A percentile compares a stretch with the other conserved stretches of the same genome.
phyloP scores from a whole-genome alignment of 2,329 filamentous ascomycete genomes.

The Diplodia corticola region DNA sequence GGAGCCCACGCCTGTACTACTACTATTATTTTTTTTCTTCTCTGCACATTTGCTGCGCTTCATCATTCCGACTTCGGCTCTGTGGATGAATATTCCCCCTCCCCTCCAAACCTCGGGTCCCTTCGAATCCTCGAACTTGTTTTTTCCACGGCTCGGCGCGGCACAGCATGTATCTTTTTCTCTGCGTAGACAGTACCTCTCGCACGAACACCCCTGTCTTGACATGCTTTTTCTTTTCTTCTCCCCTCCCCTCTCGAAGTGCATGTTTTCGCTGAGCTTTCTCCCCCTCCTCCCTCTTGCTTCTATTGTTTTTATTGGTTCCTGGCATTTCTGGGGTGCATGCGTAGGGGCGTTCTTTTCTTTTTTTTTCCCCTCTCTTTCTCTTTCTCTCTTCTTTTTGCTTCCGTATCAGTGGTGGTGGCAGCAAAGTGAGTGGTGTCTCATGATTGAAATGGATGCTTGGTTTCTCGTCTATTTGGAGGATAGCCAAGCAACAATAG shows the following conservation, averaged over 20 bases:
- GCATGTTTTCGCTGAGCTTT: not conserved
- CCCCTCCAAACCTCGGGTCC: not conserved
- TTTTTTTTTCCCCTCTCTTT: no score
- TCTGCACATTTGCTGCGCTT: not conserved
- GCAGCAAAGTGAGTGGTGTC: no score
- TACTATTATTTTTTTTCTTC: not conserved
- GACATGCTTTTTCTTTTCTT: not conserved
- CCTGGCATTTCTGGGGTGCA: not conserved
- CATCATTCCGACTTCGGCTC: not conserved
- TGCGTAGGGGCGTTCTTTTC: not conserved
- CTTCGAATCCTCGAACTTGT: not conserved
- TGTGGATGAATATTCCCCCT: not conserved
- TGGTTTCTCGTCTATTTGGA: no score
- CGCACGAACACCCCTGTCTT: not conserved
- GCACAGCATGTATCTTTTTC: not conserved
- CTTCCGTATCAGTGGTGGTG: no score
- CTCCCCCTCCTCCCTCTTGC: not conserved
- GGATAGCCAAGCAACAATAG: no score
- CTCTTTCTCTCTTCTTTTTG: no score
- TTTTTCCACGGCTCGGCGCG: not conserved
- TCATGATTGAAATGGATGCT: no score
- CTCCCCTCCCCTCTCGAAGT: not conserved
- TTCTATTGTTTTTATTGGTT: not conserved
- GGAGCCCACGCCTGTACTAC: not conserved
- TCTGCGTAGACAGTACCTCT: not conserved